Conservation (phyloP, 441 rosid genomes). For the Capsella rubella region DNA sequence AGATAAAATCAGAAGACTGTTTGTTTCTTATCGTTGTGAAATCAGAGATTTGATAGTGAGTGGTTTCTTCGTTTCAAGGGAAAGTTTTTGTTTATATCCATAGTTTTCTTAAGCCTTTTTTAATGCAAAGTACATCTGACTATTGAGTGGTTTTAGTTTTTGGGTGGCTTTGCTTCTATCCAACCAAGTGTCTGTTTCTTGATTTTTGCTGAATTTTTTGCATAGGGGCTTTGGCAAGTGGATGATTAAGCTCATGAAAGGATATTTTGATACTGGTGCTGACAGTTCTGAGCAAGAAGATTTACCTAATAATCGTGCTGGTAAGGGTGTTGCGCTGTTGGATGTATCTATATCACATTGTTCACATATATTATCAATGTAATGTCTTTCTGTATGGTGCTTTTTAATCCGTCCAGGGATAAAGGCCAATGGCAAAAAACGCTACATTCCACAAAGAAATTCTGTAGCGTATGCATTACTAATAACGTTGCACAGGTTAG, state of each 20-base stretch:
- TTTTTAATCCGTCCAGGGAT: slow-evolving; percentile 50
- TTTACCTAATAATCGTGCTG: slow-evolving; percentile 50
- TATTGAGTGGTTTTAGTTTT: not conserved
- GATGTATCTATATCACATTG: slow-evolving; percentile 6
- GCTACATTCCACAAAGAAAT: slow-evolving; percentile 78
- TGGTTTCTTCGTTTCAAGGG: slow-evolving; percentile 11
- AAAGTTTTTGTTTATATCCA: slow-evolving; percentile 8
- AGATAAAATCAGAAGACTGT: not conserved
- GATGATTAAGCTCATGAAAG: slow-evolving; percentile 75
- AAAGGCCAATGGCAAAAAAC: slow-evolving; percentile 56
- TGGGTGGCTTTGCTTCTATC: slow-evolving; percentile 24
- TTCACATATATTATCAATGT: slow-evolving; percentile 23
- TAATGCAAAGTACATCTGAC: not conserved
- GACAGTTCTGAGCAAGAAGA: slow-evolving; percentile 66
- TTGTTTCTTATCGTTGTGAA: not conserved
- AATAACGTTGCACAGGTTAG: slow-evolving; percentile 78
- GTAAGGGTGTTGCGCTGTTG: slow-evolving; percentile 29
- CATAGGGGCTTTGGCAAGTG: slow-evolving; percentile 91
- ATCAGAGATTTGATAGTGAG: not conserved
- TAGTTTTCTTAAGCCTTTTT: slow-evolving; percentile 13
- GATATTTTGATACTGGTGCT: slow-evolving; percentile 58
- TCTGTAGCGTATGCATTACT: slow-evolving; percentile 87
- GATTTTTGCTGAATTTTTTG: slow-evolving; percentile 21
- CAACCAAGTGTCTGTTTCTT: slow-evolving; percentile 17
- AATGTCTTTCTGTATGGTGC: slow-evolving; percentile 1